Evolutionary conservation across 179 eudicot genomes (phyloP).

Genomic region (Silene coronaria): DNA sequence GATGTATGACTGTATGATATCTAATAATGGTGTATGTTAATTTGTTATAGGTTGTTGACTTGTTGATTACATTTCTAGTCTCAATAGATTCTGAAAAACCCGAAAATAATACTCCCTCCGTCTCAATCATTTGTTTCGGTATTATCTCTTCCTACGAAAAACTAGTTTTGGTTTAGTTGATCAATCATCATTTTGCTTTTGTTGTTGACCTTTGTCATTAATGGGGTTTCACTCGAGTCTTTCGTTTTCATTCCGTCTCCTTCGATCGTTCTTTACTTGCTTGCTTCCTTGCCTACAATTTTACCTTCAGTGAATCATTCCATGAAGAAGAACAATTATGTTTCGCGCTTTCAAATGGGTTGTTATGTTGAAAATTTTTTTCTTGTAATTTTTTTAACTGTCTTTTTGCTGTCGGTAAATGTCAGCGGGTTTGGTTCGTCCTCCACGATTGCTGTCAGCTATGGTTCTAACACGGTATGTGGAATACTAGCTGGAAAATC

Average conservation of each 20-base stretch:
- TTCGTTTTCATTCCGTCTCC: conserved; percentile 25
- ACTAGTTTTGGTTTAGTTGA: neutral
- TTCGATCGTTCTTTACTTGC: conserved; percentile 27
- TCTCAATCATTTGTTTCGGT: neutral
- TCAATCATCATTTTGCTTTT: neutral
- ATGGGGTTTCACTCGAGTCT: conserved; percentile 33
- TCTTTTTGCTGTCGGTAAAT: conserved; percentile 6
- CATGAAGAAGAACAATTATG: conserved; percentile 21
- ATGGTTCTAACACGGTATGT: conserved; percentile 38
- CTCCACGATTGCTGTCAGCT: conserved; percentile 42
- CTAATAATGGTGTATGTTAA: no score
- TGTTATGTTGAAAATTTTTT: conserved; percentile 17
- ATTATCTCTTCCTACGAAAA: neutral
- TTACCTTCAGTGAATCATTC: conserved; percentile 10
- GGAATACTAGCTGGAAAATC: conserved; percentile 48
- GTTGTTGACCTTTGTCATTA: neutral
- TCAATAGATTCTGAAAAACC: conserved; percentile 9
- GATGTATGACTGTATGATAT: no score
- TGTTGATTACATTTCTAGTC: conserved; percentile 5
- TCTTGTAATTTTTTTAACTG: conserved; percentile 9
- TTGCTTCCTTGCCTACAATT: conserved; percentile 24
- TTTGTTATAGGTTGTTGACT: conserved; percentile 3
- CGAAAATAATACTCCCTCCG: neutral
- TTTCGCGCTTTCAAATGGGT: conserved; percentile 15
- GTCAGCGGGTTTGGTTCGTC: conserved; percentile 37